Percentiles rank a stretch among this genome's conserved stretches.
phyloP scores from a whole-genome alignment of 495 filamentous ascomycete species.

The Penicillium chermesinum region DNA sequence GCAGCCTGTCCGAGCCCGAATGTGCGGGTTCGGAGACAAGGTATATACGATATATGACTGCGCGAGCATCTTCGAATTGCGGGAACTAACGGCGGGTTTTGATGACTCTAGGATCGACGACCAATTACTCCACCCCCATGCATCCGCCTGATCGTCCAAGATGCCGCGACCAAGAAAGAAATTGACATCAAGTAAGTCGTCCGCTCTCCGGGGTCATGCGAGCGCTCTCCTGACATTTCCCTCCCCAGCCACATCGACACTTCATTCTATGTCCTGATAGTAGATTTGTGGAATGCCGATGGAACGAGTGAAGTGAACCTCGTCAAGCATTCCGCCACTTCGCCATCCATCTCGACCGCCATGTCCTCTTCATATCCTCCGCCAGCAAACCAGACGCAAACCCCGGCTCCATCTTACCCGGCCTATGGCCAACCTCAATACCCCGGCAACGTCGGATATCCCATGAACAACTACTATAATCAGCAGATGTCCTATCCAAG shows the following conservation, averaged over 20 bases:
- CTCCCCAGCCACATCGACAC: constrained; percentile 65
- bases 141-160: constrained; percentile 76
- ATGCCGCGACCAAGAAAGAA: constrained; percentile 75
- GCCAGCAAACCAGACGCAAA: constrained; percentile 35
- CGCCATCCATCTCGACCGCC: constrained; percentile 83
- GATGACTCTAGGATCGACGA: constrained; percentile 76
- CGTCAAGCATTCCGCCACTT: constrained; percentile 80
- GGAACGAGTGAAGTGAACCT: constrained; percentile 88
- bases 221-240: constrained; percentile 1
- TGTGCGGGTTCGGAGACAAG: constrained; percentile 99
- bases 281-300: constrained; percentile 85
- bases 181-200: constrained; percentile 76
- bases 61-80: no score
- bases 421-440: constrained; percentile 22
- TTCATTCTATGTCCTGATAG: constrained; percentile 85
- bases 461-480: constrained; percentile 40
- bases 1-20: constrained; percentile 88
- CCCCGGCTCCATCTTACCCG: constrained; percentile 33
- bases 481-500: constrained; percentile 37
- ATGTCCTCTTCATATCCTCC: constrained; percentile 73
- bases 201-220: no score
- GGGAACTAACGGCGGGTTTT: constrained; percentile 16
- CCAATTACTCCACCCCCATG: constrained; percentile 96
- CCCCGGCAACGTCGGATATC: constrained; percentile 29
- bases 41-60: constrained; percentile 38